Conservation (phyloP, 176 grass and related monocot genomes). For the Phragmites australis region DNA sequence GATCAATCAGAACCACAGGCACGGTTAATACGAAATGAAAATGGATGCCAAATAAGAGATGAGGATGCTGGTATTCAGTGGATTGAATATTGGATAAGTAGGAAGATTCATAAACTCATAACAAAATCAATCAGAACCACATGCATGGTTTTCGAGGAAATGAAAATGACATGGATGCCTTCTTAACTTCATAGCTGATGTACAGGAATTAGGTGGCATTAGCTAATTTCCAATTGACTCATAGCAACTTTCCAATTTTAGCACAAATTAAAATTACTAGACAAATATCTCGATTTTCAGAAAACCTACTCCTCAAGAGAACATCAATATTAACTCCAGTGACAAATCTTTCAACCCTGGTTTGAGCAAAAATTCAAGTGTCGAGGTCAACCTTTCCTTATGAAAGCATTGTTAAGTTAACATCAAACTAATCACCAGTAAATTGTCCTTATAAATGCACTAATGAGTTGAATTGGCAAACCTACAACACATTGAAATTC, state of each 20-base stretch:
- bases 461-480: not conserved
- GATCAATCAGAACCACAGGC: no score
- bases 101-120: not conserved
- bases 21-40: no score
- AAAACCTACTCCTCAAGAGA: not conserved
- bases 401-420: not conserved
- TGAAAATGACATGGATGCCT: not conserved
- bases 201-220: not conserved
- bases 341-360: not conserved
- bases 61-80: not conserved
- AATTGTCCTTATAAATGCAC: not conserved
- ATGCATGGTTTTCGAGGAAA: not conserved
- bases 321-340: conserved; percentile 7
- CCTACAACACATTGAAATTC: not conserved
- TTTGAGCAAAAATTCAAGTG: not conserved
- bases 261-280: not conserved
- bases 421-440: not conserved
- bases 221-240: not conserved
- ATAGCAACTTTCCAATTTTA: not conserved
- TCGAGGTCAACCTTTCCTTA: not conserved
- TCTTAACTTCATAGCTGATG: not conserved
- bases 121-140: not conserved
- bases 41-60: not conserved
- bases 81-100: not conserved
- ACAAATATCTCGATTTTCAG: not conserved